phyloP scores from a whole-genome alignment of 805 yeast genomes.

The Jamesozyma gamospora region DNA sequence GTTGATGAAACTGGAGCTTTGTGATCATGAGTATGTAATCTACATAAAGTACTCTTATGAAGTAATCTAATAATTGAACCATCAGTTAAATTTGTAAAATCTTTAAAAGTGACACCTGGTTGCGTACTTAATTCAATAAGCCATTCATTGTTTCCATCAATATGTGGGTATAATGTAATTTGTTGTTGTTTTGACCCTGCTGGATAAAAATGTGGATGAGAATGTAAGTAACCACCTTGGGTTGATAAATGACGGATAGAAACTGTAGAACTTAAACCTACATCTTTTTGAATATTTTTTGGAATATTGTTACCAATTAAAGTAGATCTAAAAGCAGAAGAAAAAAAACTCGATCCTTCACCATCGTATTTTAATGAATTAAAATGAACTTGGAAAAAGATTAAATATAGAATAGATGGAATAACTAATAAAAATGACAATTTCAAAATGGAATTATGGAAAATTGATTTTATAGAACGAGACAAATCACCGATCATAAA shows the following conservation, averaged over 20 bases:
- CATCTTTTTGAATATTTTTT: slow-evolving; percentile 46
- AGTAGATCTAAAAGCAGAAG: slow-evolving; percentile 60
- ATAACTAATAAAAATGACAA: slow-evolving; percentile 45
- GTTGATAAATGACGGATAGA: slow-evolving; percentile 62
- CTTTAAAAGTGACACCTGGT: slow-evolving; percentile 41
- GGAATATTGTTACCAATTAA: slow-evolving; percentile 56
- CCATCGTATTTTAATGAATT: slow-evolving; percentile 48
- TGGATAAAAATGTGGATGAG: slow-evolving; percentile 62
- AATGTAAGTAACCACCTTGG: slow-evolving; percentile 73
- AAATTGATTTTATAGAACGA: slow-evolving; percentile 35
- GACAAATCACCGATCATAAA: slow-evolving; percentile 61
- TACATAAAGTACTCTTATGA: slow-evolving; percentile 48
- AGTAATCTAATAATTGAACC: slow-evolving; percentile 62
- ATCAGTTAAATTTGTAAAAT: slow-evolving; percentile 53
- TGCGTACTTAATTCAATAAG: slow-evolving; percentile 54
- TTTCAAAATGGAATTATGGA: slow-evolving; percentile 42
- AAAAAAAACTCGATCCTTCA: slow-evolving; percentile 62
- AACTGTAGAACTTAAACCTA: slow-evolving; percentile 62
- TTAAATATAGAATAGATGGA: slow-evolving; percentile 46
- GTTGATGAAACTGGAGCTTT: slow-evolving; percentile 64
- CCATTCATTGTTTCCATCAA: slow-evolving; percentile 70
- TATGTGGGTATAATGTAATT: slow-evolving; percentile 68
- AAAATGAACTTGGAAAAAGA: slow-evolving; percentile 58
- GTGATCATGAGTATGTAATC: slow-evolving; percentile 77
- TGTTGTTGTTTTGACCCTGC: slow-evolving; percentile 82